These are phyloP conservation scores for Hsuehochloa calcarea DNA, from an alignment of 176 grass and related monocot species.

Conservation along the genomic window DNA sequence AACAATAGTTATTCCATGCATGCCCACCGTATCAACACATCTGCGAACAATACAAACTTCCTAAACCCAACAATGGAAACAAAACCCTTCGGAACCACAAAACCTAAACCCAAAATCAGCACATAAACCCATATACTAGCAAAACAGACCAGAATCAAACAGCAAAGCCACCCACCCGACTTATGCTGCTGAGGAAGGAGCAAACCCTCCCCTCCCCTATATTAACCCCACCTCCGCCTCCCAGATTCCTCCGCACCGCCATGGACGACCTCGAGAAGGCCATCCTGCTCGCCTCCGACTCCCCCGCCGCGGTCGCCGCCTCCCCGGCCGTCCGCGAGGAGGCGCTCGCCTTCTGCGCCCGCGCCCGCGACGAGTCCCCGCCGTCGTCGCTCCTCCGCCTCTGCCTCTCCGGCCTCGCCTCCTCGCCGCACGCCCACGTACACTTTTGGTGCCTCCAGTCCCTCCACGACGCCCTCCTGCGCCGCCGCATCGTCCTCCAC, in stretches of 20 bases:
- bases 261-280: constrained; percentile 98
- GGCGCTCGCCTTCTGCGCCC: constrained; percentile 77
- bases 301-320: constrained; percentile 30
- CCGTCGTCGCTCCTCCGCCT: constrained; percentile 68
- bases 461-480: constrained; percentile 64
- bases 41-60: background rate
- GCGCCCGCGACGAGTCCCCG: constrained; percentile 55
- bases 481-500: constrained; percentile 46
- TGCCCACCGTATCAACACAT: background rate
- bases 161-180: background rate
- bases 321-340: constrained; percentile 56
- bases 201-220: constrained; percentile 41
- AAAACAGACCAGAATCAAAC: background rate
- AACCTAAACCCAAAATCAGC: constrained; percentile 19
- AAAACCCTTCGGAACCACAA: background rate
- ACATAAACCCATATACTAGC: constrained; percentile 22
- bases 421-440: constrained; percentile 55
- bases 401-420: constrained; percentile 71
- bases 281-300: constrained; percentile 75
- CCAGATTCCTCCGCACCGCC: constrained; percentile 52
- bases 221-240: constrained; percentile 40
- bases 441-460: constrained; percentile 96
- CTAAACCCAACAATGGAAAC: background rate
- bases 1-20: background rate
- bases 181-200: background rate